Percentiles rank a stretch among this genome's conserved stretches.
These are phyloP conservation scores for Ustilago lituana DNA, from an alignment of 1,284 basidiomycete species.

Conservation along the genomic window DNA sequence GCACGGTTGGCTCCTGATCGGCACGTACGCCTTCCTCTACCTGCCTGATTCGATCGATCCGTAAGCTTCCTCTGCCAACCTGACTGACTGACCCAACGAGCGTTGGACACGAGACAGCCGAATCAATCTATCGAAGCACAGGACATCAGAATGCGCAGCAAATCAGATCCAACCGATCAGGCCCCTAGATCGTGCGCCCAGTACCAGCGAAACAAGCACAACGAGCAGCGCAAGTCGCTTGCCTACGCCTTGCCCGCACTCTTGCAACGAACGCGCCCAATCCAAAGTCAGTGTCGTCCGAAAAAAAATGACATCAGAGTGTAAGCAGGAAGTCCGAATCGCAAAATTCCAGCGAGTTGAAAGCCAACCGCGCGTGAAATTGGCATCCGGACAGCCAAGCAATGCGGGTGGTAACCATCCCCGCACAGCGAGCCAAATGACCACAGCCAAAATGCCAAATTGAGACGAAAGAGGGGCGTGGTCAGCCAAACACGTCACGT, in stretches of 20 bases:
- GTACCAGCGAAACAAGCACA: conserved; percentile 37
- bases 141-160: no score
- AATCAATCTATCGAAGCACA: no score
- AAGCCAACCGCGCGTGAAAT: conserved; percentile 14
- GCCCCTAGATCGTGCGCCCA: conserved; percentile 47
- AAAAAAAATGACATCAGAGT: not conserved
- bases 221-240: conserved; percentile 24
- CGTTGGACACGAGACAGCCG: no score
- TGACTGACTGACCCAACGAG: no score
- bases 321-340: not conserved
- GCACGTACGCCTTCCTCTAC: no score
- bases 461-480: not conserved
- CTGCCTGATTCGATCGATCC: no score
- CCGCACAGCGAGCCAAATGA: no score
- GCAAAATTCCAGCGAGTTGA: not conserved
- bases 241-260: conserved; percentile 25
- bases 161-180: conserved; percentile 37
- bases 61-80: no score
- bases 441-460: not conserved
- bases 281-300: not conserved
- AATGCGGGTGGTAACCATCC: not conserved
- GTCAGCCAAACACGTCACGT: conserved; percentile 31
- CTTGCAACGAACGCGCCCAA: conserved; percentile 33
- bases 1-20: no score
- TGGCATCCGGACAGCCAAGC: conserved; percentile 11